Conservation (phyloP, 1,284 basidiomycete species). For the Moesziomyces globuligerus region DNA sequence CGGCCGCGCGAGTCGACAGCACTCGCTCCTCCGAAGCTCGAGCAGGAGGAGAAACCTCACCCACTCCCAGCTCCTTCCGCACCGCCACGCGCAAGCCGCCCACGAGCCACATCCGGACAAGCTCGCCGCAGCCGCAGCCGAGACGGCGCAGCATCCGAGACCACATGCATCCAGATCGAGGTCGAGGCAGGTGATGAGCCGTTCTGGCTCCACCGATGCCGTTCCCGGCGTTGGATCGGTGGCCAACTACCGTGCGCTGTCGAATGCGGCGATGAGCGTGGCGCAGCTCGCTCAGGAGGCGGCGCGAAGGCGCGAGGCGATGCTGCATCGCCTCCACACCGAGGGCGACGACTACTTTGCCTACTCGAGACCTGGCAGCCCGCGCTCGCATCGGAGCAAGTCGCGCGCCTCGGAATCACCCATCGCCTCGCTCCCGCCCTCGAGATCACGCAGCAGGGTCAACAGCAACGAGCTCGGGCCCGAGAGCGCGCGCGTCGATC, state of each 20-base stretch:
- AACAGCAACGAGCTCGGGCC: slow-evolving; percentile 24
- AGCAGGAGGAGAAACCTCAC: slow-evolving; percentile 19
- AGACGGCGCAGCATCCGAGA: not conserved
- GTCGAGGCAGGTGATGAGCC: slow-evolving; percentile 27
- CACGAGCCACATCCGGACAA: slow-evolving; percentile 11
- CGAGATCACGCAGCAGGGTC: slow-evolving; percentile 17
- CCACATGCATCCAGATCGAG: slow-evolving; percentile 13
- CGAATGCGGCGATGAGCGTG: slow-evolving; percentile 48
- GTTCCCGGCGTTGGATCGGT: slow-evolving; percentile 3
- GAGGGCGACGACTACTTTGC: slow-evolving; percentile 35
- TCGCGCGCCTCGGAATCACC: slow-evolving; percentile 21
- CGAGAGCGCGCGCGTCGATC: not conserved
- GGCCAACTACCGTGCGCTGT: slow-evolving; percentile 45
- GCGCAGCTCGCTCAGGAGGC: slow-evolving; percentile 53
- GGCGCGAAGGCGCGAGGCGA: slow-evolving; percentile 25
- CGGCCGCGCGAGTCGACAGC: slow-evolving; percentile 15
- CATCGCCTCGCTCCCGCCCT: slow-evolving; percentile 17
- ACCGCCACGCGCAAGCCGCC: slow-evolving; percentile 2
- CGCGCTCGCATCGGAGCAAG: slow-evolving; percentile 20
- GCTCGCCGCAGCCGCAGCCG: not conserved
- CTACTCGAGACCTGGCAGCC: slow-evolving; percentile 3
- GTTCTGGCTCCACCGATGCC: slow-evolving; percentile 16
- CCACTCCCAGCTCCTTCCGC: slow-evolving; percentile 18
- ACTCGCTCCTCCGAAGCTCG: slow-evolving; percentile 17
- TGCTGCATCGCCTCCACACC: slow-evolving; percentile 18